Evolutionary conservation across 805 yeast species (phyloP), one percentile per base, ranked within the genome.

Genomic region (Starmerella bacillaris): DNA sequence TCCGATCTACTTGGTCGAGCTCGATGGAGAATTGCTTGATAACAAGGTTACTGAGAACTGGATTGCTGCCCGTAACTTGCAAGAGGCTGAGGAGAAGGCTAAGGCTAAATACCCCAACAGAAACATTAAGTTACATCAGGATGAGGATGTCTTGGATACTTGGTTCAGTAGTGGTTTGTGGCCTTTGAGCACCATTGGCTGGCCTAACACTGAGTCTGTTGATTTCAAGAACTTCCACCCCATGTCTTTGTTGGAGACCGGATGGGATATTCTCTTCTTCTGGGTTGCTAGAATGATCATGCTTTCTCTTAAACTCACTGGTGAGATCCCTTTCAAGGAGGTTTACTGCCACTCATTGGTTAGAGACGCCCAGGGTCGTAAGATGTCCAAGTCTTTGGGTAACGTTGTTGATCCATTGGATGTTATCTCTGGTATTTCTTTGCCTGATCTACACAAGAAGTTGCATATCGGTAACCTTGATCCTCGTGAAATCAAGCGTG

Each of bases 241-340:
- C 47, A 76, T 83, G 74, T 74, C 92, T 19, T 65, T 89, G 78
- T 65, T 89, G 52, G 98, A 89, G 62, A 89, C 98, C 34, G 98
- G 98, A 50, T 89, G 98, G 98, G 98, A 86, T 65, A 86, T 86
- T 55, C 66, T 89, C 54, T 89, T 89, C 72, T 89, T 89, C 77
- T 89, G 98, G 98, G 96, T 89, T 35, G 69, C 89, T 20, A 74
- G 98, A 63, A 89, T 89, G 98, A 76, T 86, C 45, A 68, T 86
- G 63, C 64, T 89, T 53, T 89, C 94, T 43, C 57, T 83, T 50
- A 84, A 86, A 60, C 65, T 86, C 57, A 80, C 94, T 18, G 95
- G 94, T 34, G 62, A 73, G 39, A 71, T 80, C 46, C 98, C 98
- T 41, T 89, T 89, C 69, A 74, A 70, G 48, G 96, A 89, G 60